Base-by-base conservation (phyloP, 306 rosid species). In the Mucuna pruriens region DNA sequence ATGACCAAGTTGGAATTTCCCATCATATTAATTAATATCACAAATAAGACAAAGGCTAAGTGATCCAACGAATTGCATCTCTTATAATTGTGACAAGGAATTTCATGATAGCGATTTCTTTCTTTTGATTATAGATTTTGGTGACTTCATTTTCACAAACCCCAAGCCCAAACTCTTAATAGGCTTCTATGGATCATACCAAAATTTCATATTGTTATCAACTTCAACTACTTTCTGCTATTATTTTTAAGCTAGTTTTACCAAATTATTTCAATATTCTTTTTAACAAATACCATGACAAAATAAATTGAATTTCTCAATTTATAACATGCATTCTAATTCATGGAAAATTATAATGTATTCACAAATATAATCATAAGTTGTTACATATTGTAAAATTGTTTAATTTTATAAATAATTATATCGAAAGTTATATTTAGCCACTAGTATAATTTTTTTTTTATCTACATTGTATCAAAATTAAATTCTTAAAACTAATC, bases 101-200 rank as follows among this genome's bases (percentile, higher is more conserved):
- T 84, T 49, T 62, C 49, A n/a, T 80, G 91, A 87, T 77, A 82
- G 64, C 17, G 93, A 90, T 68, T 25, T 77, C 29, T 36, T 46
- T 38, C 40, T 45, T 29, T 38, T 70, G 29, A 31, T 65, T 60
- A 38, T 75, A 79, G 42, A 29, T 66, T 65, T 39, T 64, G 70
- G 26, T 33, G 16, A 2, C 44, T 31, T 62, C 68, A 61, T 61
- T 31, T 61, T 61, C 68, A 61, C 40, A 61, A 61, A 26, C 40
- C 34, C 39, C 9, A 55, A 54, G 31, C 65, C 16, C 17, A 25
- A 57, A 23, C 9, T 5, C 40, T 26, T 60, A 23, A 58, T 58
- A 58, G 17, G 3, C 31, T 42, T 33, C 22, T 39, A 12, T 40
- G 17, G 2, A 70, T 49, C 45, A 33, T 29, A 49, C 62, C 44